These are phyloP conservation scores for Phaffia australis DNA, from an alignment of 768 basidiomycete genomes.

Conservation along the genomic window DNA sequence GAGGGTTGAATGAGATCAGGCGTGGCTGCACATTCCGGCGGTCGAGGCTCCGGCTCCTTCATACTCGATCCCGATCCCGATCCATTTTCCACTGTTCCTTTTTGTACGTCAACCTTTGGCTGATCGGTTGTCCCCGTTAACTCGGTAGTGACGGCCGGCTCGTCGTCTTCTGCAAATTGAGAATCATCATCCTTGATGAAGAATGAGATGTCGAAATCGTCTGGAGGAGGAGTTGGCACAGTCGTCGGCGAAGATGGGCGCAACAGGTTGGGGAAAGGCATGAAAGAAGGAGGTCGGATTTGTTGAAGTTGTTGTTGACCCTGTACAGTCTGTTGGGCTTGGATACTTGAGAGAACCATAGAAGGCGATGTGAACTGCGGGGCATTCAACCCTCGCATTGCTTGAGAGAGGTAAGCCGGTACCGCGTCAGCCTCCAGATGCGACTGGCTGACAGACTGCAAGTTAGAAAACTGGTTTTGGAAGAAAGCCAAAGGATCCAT, in stretches of 20 bases:
- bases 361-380: not conserved
- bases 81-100: not conserved
- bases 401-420: slow-evolving; percentile 1
- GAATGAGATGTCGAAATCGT: slow-evolving; percentile 25
- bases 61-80: not conserved
- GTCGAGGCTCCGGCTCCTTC: slow-evolving; percentile 3
- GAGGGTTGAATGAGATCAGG: no score
- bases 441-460: slow-evolving; percentile 8
- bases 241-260: not conserved
- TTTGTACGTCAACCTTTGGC: not conserved
- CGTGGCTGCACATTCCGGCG: slow-evolving; percentile 1
- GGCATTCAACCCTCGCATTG: not conserved
- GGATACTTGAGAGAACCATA: slow-evolving; percentile 1
- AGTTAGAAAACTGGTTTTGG: slow-evolving; percentile 13
- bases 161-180: slow-evolving; percentile 19
- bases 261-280: no score
- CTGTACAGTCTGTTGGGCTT: not conserved
- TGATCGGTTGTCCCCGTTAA: not conserved
- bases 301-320: not conserved
- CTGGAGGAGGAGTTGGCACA: slow-evolving; percentile 5
- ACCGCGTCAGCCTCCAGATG: not conserved
- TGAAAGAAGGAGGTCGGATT: slow-evolving; percentile 2
- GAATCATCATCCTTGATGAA: slow-evolving; percentile 16
- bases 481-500: slow-evolving; percentile 24
- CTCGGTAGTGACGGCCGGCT: not conserved